A percentile compares a stretch with the other conserved stretches of the same genome.
phyloP scores from a whole-genome alignment of 2,329 filamentous ascomycete genomes.

The Akanthomyces uredinophilus region DNA sequence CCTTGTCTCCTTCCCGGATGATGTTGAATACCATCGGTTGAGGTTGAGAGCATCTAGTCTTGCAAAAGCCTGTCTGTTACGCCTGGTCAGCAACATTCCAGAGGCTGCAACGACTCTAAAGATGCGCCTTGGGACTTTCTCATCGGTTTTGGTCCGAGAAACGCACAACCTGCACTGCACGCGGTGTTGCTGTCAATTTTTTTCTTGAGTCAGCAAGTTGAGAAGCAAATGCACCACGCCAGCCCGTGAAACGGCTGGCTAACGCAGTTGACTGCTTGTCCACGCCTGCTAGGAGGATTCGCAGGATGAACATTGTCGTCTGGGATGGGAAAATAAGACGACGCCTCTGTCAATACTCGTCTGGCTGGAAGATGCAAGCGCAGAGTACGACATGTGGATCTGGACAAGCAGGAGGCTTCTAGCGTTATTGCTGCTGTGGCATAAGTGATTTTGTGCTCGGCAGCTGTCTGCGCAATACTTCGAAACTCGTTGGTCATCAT shows the following conservation, averaged over 20 bases:
- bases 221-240: slow-evolving; percentile 2
- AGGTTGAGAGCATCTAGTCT: slow-evolving; percentile 27
- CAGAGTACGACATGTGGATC: background rate
- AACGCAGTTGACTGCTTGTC: slow-evolving; percentile 7
- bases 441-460: slow-evolving; percentile 10
- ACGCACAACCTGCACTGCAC: slow-evolving; percentile 7
- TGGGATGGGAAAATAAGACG: background rate
- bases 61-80: slow-evolving; percentile 16
- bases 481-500: slow-evolving; percentile 6
- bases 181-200: slow-evolving; percentile 13
- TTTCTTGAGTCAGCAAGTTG: slow-evolving; percentile 7
- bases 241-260: background rate
- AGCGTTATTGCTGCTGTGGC: background rate
- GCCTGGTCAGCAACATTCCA: slow-evolving; percentile 49
- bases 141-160: slow-evolving; percentile 15
- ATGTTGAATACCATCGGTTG: slow-evolving; percentile 5
- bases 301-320: background rate
- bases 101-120: slow-evolving; percentile 8
- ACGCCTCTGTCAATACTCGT: background rate
- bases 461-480: background rate
- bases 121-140: slow-evolving; percentile 13
- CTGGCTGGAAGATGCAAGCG: background rate
- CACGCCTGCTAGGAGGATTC: background rate
- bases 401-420: slow-evolving; percentile 6
- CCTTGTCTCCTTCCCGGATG: slow-evolving; percentile 18